A percentile compares a stretch with the other conserved stretches of the same genome.
Evolutionary conservation across 345 rosid species (phyloP).

Genomic region (Crucihimalaya himalaica): DNA sequence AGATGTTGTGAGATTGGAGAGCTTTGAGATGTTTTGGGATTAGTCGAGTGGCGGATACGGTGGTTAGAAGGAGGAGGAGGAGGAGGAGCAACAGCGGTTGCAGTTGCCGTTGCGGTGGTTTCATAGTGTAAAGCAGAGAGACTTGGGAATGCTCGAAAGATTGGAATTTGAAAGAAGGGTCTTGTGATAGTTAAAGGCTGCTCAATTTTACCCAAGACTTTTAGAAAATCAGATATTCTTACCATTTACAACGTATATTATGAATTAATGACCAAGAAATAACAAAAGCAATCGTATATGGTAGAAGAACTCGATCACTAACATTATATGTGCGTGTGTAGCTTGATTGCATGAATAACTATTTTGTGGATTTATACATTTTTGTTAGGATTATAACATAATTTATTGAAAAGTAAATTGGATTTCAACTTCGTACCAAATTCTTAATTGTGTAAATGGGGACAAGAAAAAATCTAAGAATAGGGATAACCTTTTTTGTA

Average conservation of each 20-base stretch:
- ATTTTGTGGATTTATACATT: not conserved
- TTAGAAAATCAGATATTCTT: no score
- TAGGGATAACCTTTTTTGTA: not conserved
- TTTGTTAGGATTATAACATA: not conserved
- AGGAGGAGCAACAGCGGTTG: conserved; percentile 1
- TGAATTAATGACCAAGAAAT: no score
- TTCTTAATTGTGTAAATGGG: not conserved
- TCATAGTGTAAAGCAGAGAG: conserved; percentile 43
- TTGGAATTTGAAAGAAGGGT: conserved; percentile 4
- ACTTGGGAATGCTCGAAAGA: not conserved
- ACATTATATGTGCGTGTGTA: no score
- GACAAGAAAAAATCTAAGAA: not conserved
- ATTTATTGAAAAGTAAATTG: not conserved
- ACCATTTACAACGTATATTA: no score
- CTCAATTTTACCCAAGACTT: no score
- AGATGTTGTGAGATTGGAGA: conserved; percentile 61
- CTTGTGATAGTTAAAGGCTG: conserved; percentile 6
- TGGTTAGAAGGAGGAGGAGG: conserved; percentile 31
- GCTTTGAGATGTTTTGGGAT: conserved; percentile 70
- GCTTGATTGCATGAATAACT: no score
- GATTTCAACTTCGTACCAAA: conserved; percentile 12
- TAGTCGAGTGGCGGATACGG: conserved; percentile 46
- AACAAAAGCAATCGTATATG: no score
- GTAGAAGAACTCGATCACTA: no score
- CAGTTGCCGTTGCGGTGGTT: conserved; percentile 27